Conservation (phyloP, 2,329 filamentous ascomycete species). For the Leptographium lundbergii region DNA sequence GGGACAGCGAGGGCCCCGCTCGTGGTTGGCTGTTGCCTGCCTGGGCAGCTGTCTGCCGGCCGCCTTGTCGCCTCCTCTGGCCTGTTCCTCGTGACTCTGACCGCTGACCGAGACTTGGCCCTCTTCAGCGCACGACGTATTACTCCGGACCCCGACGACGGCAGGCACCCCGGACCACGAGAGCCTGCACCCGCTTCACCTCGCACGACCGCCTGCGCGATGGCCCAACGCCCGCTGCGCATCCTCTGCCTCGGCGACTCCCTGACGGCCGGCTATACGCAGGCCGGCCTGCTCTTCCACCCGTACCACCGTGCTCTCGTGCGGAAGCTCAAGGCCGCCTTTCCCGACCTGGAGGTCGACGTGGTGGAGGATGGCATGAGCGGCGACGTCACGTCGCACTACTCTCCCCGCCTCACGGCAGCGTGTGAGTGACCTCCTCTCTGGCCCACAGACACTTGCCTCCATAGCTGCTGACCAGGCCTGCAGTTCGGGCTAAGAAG, state of each 20-base stretch:
- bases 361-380: conserved; percentile 16
- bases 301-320: conserved; percentile 40
- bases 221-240: conserved; percentile 24
- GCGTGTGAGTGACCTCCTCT: conserved; percentile 17
- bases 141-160: no score
- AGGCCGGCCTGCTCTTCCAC: conserved; percentile 27
- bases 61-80: background rate
- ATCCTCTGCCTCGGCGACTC: conserved; percentile 55
- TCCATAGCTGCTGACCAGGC: background rate
- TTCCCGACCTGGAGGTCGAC: conserved; percentile 21
- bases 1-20: background rate
- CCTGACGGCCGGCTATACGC: conserved; percentile 44
- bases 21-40: background rate
- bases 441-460: no score
- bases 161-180: no score
- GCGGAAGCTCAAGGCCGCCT: conserved; percentile 29
- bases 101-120: no score
- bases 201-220: background rate
- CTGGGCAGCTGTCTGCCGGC: background rate
- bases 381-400: conserved; percentile 15
- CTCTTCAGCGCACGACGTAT: no score
- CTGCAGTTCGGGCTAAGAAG: background rate
- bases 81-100: background rate
- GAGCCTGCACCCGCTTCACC: no score
- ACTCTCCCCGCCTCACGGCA: conserved; percentile 13